A percentile compares a stretch with the other conserved stretches of the same genome.
Evolutionary conservation across 768 basidiomycete genomes (phyloP).

Genomic region (Scleroderma bovista): DNA sequence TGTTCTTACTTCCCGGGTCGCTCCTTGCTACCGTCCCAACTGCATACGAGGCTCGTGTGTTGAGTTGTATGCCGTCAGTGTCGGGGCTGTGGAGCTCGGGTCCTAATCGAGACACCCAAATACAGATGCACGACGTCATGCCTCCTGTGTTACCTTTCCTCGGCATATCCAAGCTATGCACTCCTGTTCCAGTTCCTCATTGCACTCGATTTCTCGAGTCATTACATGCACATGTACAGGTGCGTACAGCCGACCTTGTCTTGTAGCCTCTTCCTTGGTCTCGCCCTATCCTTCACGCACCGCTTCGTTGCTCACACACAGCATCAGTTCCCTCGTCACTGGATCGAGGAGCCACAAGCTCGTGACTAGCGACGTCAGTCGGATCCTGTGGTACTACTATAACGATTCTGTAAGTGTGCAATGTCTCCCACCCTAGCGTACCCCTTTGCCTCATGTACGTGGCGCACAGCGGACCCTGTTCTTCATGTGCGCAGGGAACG

Average conservation of each 20-base stretch:
- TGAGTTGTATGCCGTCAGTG: too few relatives aligned
- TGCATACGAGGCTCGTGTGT: too few relatives aligned
- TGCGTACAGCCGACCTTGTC: conserved; percentile 29
- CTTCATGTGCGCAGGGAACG: conserved; percentile 90
- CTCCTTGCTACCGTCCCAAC: not conserved
- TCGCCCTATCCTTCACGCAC: not conserved
- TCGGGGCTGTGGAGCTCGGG: not conserved
- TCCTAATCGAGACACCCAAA: not conserved
- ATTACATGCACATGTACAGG: conserved; percentile 99
- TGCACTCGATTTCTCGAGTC: conserved; percentile 93
- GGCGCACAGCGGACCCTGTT: conserved; percentile 71
- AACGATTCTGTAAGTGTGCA: conserved; percentile 71
- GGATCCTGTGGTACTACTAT: conserved; percentile 91
- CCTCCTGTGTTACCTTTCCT: conserved; percentile 88
- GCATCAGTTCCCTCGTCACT: conserved; percentile 80
- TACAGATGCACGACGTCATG: conserved; percentile 92
- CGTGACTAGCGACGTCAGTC: conserved; percentile 88
- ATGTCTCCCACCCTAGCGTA: not conserved
- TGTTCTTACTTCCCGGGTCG: conserved; percentile 1
- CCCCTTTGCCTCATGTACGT: not conserved
- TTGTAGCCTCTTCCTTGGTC: not conserved
- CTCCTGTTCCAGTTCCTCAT: conserved; percentile 92
- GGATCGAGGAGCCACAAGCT: conserved; percentile 91
- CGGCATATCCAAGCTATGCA: conserved; percentile 82
- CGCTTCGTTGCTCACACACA: conserved; percentile 4